These are phyloP conservation scores for Epichloe gansuensis DNA, from an alignment of 2,329 filamentous ascomycete genomes.

Conservation along the genomic window DNA sequence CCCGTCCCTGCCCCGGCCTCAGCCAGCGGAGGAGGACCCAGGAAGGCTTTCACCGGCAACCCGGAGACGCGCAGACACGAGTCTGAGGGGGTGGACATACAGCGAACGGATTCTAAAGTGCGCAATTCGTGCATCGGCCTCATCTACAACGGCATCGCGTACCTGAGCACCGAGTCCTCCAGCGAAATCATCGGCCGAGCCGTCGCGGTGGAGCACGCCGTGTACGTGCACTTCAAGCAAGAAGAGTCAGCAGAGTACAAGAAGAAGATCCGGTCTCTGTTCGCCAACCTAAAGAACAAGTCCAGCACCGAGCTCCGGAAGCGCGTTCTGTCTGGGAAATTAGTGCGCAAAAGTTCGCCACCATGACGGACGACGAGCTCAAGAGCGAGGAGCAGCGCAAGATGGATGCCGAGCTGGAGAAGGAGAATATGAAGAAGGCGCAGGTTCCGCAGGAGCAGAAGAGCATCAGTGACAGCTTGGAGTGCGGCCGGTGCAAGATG, in stretches of 20 bases:
- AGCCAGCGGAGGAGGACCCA: slow-evolving; percentile 23
- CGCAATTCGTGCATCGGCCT: slow-evolving; percentile 83
- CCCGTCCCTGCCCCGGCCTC: slow-evolving; percentile 30
- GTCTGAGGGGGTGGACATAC: slow-evolving; percentile 66
- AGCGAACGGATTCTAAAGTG: slow-evolving; percentile 58
- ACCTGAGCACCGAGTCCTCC: slow-evolving; percentile 56
- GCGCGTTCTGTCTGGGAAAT: slow-evolving; percentile 69
- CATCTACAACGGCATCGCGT: slow-evolving; percentile 81
- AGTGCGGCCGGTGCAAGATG: slow-evolving; percentile 85
- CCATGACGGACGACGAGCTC: slow-evolving; percentile 82
- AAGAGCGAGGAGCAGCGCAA: slow-evolving; percentile 73
- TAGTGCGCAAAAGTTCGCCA: slow-evolving; percentile 59
- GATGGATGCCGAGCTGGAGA: slow-evolving; percentile 63
- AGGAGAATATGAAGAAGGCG: slow-evolving; percentile 94
- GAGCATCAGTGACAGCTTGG: slow-evolving; percentile 75
- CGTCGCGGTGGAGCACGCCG: slow-evolving; percentile 74
- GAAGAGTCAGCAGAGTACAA: slow-evolving; percentile 62
- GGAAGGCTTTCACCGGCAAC: slow-evolving; percentile 45
- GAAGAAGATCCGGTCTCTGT: slow-evolving; percentile 81
- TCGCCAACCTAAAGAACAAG: slow-evolving; percentile 89
- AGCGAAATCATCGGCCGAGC: slow-evolving; percentile 60
- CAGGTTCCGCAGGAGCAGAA: slow-evolving; percentile 90
- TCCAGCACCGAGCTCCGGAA: slow-evolving; percentile 67
- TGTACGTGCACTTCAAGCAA: slow-evolving; percentile 56
- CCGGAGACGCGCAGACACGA: slow-evolving; percentile 73